These are phyloP conservation scores for Ricinus communis DNA, from an alignment of 345 rosid genomes.

Conservation along the genomic window DNA sequence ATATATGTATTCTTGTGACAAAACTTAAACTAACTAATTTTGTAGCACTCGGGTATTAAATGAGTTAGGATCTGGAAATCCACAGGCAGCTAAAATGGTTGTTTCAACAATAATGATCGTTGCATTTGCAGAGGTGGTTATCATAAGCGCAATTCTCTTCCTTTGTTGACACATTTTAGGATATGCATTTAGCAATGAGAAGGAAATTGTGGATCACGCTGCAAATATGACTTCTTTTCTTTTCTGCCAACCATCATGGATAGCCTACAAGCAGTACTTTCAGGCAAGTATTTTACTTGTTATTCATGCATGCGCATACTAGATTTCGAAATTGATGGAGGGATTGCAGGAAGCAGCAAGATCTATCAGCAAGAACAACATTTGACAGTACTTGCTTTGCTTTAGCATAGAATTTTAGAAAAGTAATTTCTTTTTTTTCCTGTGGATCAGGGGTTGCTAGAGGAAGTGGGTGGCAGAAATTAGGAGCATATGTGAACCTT, in stretches of 20 bases:
- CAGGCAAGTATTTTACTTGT: conserved; percentile 24
- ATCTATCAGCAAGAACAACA: not conserved
- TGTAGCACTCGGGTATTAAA: conserved; percentile 53
- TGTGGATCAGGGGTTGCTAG: conserved; percentile 33
- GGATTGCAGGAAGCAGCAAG: not conserved
- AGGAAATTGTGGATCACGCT: conserved; percentile 39
- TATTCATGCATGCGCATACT: not conserved
- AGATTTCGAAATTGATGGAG: not conserved
- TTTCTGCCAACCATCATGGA: conserved; percentile 32
- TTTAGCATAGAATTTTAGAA: not conserved
- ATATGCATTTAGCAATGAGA: conserved; percentile 35
- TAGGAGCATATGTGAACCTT: conserved; percentile 39
- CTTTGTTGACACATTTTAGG: conserved; percentile 31
- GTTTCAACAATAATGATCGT: conserved; percentile 28
- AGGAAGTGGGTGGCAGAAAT: conserved; percentile 49
- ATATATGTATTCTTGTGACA: no score
- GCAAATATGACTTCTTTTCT: conserved; percentile 37
- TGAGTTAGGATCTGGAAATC: conserved; percentile 51
- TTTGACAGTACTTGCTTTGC: not conserved
- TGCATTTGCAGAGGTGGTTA: conserved; percentile 26
- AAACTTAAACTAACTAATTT: not conserved
- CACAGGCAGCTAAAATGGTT: conserved; percentile 38
- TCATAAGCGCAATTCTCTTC: conserved; percentile 32
- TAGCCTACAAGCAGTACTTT: conserved; percentile 36
- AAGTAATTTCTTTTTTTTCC: no score